Conservation (phyloP, 148 eudicot species). For the Spergularia bocconei region DNA sequence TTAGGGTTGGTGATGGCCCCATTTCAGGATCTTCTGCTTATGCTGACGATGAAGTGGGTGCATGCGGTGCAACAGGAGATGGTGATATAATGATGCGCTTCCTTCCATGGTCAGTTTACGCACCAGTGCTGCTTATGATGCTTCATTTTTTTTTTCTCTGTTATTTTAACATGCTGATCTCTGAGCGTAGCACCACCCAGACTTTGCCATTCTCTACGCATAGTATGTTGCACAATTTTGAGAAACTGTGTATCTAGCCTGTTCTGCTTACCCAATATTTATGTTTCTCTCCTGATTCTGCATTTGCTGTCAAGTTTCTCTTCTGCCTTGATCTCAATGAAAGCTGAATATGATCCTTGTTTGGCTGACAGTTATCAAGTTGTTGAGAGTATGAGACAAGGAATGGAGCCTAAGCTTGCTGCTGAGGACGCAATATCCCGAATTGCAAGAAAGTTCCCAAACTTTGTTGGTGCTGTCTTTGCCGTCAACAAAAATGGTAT, state of each 20-base stretch:
- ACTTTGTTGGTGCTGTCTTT: conserved; percentile 86
- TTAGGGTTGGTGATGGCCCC: conserved; percentile 97
- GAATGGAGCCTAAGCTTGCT: conserved; percentile 78
- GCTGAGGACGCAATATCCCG: conserved; percentile 85
- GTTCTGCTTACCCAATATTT: no score
- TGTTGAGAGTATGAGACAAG: conserved; percentile 91
- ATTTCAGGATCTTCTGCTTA: conserved; percentile 94
- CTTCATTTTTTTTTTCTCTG: neutral
- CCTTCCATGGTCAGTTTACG: conserved; percentile 69
- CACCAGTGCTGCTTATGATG: neutral
- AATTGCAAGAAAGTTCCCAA: conserved; percentile 67
- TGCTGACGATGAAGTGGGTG: conserved; percentile 91
- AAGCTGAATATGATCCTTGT: neutral
- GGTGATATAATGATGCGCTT: conserved; percentile 99
- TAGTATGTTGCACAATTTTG: neutral
- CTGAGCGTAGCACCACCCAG: neutral
- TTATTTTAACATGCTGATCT: neutral
- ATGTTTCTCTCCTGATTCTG: no score
- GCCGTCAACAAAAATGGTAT: conserved; percentile 62
- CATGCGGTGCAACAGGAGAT: conserved; percentile 97
- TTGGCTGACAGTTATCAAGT: conserved; percentile 71
- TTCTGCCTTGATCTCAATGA: neutral
- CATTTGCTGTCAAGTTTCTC: neutral
- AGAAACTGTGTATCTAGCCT: neutral
- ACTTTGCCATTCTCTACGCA: neutral